A percentile compares a stretch with the other conserved stretches of the same genome.
These are phyloP conservation scores for Boletus rubescentipes DNA, from an alignment of 768 basidiomycete genomes.

Conservation along the genomic window DNA sequence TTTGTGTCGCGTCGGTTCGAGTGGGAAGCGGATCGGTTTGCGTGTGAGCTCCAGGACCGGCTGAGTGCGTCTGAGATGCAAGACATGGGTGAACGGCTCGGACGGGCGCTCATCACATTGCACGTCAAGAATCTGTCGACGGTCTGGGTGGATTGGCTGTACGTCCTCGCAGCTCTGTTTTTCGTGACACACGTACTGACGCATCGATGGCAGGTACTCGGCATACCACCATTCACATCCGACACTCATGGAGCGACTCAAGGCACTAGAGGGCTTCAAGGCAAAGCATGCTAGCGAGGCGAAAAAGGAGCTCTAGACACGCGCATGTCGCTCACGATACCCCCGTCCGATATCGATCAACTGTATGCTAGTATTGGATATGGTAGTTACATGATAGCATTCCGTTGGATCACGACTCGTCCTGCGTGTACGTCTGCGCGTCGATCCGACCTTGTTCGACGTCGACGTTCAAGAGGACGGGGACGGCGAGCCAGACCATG, in stretches of 20 bases:
- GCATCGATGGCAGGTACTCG: conserved; percentile 62
- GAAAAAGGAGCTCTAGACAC: conserved; percentile 28
- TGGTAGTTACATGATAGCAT: background rate
- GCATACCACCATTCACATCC: conserved; percentile 97
- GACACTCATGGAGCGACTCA: conserved; percentile 86
- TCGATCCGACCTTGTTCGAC: conserved; percentile 61
- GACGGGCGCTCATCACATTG: conserved; percentile 76
- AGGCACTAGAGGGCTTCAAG: conserved; percentile 72
- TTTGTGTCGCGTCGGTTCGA: conserved; percentile 84
- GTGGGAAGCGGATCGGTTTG: conserved; percentile 90
- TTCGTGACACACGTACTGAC: background rate
- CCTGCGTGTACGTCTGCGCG: conserved; percentile 35
- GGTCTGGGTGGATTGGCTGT: conserved; percentile 94
- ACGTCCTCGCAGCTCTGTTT: background rate
- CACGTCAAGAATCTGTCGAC: conserved; percentile 93
- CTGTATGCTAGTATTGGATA: background rate
- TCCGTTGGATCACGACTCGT: background rate
- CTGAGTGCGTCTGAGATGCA: conserved; percentile 53
- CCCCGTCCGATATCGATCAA: background rate
- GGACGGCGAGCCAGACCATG: conserved; percentile 82
- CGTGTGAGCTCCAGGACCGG: conserved; percentile 64
- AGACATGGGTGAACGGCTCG: conserved; percentile 85
- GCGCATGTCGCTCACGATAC: too few relatives aligned
- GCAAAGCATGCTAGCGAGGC: conserved; percentile 32
- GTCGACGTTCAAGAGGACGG: conserved; percentile 70